Evolutionary conservation across 1,284 basidiomycete species (phyloP), one percentile per base, ranked within the genome.

Genomic region (Stygiomarasmius scandens): DNA sequence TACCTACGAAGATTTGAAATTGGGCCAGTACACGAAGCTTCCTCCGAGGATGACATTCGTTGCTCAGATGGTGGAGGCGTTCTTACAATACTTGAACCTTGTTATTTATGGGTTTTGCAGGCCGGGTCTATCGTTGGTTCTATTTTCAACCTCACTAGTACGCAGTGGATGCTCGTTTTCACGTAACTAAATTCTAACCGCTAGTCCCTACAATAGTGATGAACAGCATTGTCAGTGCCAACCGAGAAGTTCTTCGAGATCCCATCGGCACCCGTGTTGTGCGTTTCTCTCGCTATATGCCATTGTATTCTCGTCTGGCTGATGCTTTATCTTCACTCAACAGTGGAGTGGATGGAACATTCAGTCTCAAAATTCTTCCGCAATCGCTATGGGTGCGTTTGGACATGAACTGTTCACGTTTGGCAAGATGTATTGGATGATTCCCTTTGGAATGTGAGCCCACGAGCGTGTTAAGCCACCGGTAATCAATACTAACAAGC

Each of bases 301-400:
- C 1, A 27, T 19, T n/a, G 14, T 10, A 9, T 29, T 56, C 29
- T 45, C 47, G 32, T 48, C 49, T 34, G n/a, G 55, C 24, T 46
- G 11, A 16, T 12, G 47, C 34, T 49, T 55, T 36, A 16, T 5
- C 6, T n/a, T 25, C 19, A 43, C 24, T 6, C 3, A 12, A 3
- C 14, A 66, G 67, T 83, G 81, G 81, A 78, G 76, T 55, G 81
- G 82, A 23, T 82, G 80, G 79, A 74, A 79, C 57, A 73, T 82
- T 52, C 79, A 83, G 61, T 68, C 73, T 43, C 77, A 79, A 65
- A 84, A 84, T 68, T 82, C 81, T n/a, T 76, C 78, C 11, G 81
- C 82, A 2, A 73, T 84, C 29, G 79, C 81, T 0, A 80, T 82
- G 79, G 83, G 82, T 46, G 81, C 82, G 8, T 70, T 84, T 4